Conservation (phyloP, 2,329 filamentous ascomycete species). For the Fusarium piperis region DNA sequence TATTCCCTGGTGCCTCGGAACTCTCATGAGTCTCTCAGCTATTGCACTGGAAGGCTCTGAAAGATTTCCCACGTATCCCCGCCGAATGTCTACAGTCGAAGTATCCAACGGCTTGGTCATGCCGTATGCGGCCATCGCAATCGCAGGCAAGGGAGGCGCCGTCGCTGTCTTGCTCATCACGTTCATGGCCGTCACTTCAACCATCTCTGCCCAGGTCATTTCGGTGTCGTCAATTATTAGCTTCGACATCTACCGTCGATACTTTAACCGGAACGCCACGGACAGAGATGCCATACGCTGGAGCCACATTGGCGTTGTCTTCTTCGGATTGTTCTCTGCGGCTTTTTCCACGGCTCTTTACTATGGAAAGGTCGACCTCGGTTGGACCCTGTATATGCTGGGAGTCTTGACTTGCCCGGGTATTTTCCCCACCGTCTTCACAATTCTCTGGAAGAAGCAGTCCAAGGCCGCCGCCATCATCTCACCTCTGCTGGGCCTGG, state of each 20-base stretch:
- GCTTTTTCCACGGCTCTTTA: slow-evolving; percentile 62
- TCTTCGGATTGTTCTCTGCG: slow-evolving; percentile 61
- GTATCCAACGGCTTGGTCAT: slow-evolving; percentile 75
- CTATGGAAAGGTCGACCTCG: slow-evolving; percentile 63
- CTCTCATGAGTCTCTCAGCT: slow-evolving; percentile 59
- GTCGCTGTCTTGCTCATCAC: slow-evolving; percentile 74
- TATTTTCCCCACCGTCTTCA: slow-evolving; percentile 63
- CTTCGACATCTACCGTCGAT: slow-evolving; percentile 63
- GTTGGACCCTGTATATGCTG: slow-evolving; percentile 65
- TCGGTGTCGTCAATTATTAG: slow-evolving; percentile 63
- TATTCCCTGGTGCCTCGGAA: slow-evolving; percentile 63
- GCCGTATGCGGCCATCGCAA: slow-evolving; percentile 74
- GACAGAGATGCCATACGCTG: slow-evolving; percentile 61
- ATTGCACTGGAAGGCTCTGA: slow-evolving; percentile 58
- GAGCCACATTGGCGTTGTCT: slow-evolving; percentile 62
- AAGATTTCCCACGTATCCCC: slow-evolving; percentile 63
- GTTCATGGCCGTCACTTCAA: slow-evolving; percentile 80
- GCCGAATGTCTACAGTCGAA: slow-evolving; percentile 66
- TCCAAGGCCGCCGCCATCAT: slow-evolving; percentile 59
- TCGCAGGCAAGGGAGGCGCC: slow-evolving; percentile 76
- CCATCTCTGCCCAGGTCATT: slow-evolving; percentile 62
- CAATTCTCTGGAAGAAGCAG: slow-evolving; percentile 62
- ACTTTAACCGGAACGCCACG: slow-evolving; percentile 56
- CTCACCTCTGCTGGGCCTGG: slow-evolving; percentile 60
- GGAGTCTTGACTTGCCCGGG: slow-evolving; percentile 63